Evolutionary conservation across 306 rosid genomes (phyloP).

Genomic region (Cicer bijugum): DNA sequence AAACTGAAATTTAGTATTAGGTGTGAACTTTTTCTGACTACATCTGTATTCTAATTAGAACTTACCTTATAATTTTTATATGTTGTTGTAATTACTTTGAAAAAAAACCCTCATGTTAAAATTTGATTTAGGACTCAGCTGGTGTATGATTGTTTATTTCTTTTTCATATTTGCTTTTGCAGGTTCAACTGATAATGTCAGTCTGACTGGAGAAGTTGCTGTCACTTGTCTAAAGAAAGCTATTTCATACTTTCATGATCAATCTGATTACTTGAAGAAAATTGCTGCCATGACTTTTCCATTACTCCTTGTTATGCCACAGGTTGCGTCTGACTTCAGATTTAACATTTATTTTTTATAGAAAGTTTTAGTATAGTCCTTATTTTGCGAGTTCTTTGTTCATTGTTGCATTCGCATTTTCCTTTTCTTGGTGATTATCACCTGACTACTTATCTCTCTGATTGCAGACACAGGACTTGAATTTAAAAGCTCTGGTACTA

Average conservation of each 20-base stretch:
- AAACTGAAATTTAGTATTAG: background rate
- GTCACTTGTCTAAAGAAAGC: constrained; percentile 63
- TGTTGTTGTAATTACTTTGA: background rate
- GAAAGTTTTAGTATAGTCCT: background rate
- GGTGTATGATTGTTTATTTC: background rate
- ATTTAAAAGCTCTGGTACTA: constrained; percentile 68
- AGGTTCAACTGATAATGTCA: constrained; percentile 65
- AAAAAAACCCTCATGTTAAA: background rate
- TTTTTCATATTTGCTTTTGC: constrained; percentile 41
- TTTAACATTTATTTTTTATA: constrained; percentile 3
- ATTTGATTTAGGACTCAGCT: background rate
- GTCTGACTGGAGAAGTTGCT: constrained; percentile 65
- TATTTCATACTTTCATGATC: constrained; percentile 48
- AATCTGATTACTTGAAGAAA: constrained; percentile 47
- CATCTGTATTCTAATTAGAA: background rate
- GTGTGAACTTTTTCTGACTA: background rate
- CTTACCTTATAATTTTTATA: too few species aligned
- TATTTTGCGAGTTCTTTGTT: background rate
- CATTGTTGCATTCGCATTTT: constrained; percentile 18
- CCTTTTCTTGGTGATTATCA: constrained; percentile 34
- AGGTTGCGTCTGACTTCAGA: constrained; percentile 56
- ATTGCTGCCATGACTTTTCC: constrained; percentile 74
- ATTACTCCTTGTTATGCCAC: constrained; percentile 69
- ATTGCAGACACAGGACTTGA: constrained; percentile 69
- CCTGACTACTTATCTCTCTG: constrained; percentile 32